Base-by-base conservation (phyloP, 257 asterid genomes). In the Solanum tarapatanum region DNA sequence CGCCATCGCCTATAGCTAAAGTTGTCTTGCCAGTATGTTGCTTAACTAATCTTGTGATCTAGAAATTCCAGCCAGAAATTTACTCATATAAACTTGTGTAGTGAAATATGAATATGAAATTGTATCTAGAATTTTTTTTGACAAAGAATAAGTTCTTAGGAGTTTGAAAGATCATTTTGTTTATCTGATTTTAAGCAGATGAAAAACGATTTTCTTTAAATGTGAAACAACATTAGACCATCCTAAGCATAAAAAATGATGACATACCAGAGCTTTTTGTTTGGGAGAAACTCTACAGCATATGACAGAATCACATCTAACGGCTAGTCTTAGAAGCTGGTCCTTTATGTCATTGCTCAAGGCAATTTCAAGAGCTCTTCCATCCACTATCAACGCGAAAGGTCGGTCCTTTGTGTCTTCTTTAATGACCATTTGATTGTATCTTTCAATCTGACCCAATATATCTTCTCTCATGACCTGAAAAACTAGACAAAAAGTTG, bases 231-330 rank as follows among this genome's bases (percentile, higher is more conserved):
- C 41, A 80, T 45, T 17, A 48, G 85, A 23, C 39, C 9, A 19
- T 35, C 19, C 41, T 17, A 80, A 48, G 85, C 85, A 80, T 45
- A 28, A 82, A 48, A 30, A 28, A 16, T 10, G 3, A 74, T 23
- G 85, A 87, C 91, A 86, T 90, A 97, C 99, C 90, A 96, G 89
- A 88, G 99, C 99, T 88, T 97, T 97, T 90, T 97, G 99, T 92
- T 90, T 96, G 87, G 99, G 99, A 85, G 99, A 97, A 90, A 97
- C 99, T 60, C 99, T 97, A 89, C 99, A 97, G 92, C 99, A 97
- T 87, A 97, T 96, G 87, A 96, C 99, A 62, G 99, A 97, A 89
- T 98, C 98, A 91, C 99, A 97, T 73, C 82, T 92, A 89, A 95
- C 95, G 1, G 99, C 99, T 90, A 97, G 92, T 86, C 90, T 93